phyloP scores from a whole-genome alignment of 202 grass and related monocot species.

The Schoenoplectus tabernaemontani region DNA sequence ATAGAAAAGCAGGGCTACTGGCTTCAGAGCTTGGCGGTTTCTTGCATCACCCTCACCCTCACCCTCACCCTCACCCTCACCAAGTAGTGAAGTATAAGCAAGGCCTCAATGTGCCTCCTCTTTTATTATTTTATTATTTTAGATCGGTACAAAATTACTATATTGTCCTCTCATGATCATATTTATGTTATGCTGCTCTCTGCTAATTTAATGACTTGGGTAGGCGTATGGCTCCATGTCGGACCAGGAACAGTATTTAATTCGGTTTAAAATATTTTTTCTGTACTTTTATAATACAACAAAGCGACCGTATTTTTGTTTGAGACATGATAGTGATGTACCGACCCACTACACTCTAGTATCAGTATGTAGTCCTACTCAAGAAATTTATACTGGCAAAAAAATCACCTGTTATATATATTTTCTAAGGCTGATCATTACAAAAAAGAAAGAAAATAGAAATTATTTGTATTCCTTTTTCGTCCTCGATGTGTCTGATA shows the following conservation, averaged over 20 bases:
- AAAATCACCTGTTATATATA: background rate
- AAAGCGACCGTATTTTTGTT: background rate
- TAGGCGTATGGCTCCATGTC: background rate
- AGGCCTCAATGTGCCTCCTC: background rate
- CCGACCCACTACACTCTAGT: background rate
- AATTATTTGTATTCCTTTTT: no score
- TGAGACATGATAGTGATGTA: background rate
- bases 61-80: background rate
- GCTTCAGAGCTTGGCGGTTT: background rate
- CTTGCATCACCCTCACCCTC: no score
- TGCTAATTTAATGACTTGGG: background rate
- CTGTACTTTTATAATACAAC: background rate
- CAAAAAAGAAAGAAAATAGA: background rate
- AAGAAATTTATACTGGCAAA: no score
- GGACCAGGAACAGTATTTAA: background rate
- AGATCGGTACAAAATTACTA: background rate
- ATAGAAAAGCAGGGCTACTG: background rate
- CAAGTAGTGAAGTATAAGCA: constrained; percentile 13
- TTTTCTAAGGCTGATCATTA: background rate
- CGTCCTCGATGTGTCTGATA: no score
- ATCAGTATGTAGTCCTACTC: background rate
- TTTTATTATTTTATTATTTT: background rate
- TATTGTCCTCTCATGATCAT: no score
- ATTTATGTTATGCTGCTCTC: no score
- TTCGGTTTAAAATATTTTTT: background rate